Base-by-base conservation (phyloP, 768 basidiomycete genomes). In the Tulasnella sp. region DNA sequence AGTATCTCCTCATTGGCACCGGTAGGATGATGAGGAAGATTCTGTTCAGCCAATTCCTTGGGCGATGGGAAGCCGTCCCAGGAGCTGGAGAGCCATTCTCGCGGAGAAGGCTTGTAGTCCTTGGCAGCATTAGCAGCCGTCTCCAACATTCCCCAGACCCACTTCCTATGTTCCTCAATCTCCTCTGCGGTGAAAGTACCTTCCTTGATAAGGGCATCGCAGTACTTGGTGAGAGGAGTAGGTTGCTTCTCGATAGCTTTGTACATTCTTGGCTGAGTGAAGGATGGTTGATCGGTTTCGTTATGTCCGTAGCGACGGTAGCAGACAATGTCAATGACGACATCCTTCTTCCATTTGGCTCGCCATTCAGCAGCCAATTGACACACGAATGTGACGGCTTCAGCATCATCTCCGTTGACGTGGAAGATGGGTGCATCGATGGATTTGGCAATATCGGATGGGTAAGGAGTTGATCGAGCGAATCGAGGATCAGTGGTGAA, bases 271-370 rank as follows among this genome's bases (percentile, higher is more conserved):
- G 95, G 95, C 66, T 99, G 95, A 8, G 95, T 98, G 72, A 99
- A 99, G 65, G 79, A 84, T 22, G 95, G 95, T 66, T 99, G 95
- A 63, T 99, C 95, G 8, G 91, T 96, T 68, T 99, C 95, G 66
- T 99, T 99, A 70, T 99, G 95, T n/a, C 95, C 95, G 63, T 98
- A 80, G 48, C 91, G 89, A 57, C 95, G 86, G 71, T 96, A 99
- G 70, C 95, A 99, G 52, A 99, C 92, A 52, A 99, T 89, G 66
- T 99, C 93, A 55, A 99, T 70, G 61, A 99, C 93, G 56, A 99
- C 93, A 64, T 99, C 95, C 71, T 87, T 92, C 76, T 93, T 95
- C 76, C 81, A 99, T 69, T 90, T 93, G 58, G 93, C 91, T 44
- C 93, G 82, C 69, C 89, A 99, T 65, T 99, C 93, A 27, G 93